These are phyloP conservation scores for Cetraspora pellucida DNA, from an alignment of 192 early-diverging fungal species.

Conservation along the genomic window DNA sequence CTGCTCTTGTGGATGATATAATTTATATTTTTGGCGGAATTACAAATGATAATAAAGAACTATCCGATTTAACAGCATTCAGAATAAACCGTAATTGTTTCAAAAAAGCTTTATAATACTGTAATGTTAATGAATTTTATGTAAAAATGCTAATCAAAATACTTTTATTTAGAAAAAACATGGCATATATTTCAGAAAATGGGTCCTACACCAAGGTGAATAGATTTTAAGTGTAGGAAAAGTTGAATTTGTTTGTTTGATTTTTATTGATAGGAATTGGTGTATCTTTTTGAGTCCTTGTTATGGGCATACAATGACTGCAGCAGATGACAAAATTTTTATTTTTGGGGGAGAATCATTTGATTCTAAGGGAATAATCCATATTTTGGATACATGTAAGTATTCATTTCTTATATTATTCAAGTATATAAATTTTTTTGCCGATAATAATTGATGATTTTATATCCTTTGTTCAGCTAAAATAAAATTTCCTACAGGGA, in stretches of 20 bases:
- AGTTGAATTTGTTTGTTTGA: too few relatives aligned
- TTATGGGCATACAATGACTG: conserved; percentile 49
- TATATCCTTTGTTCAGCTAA: conserved; percentile 41
- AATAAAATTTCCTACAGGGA: conserved; percentile 43
- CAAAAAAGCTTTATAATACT: background rate
- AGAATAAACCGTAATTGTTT: conserved; percentile 37
- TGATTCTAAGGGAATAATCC: conserved; percentile 41
- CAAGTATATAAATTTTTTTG: background rate
- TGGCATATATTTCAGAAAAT: conserved; percentile 54
- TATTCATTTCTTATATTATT: background rate
- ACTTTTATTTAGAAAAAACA: conserved; percentile 35
- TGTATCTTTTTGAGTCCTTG: conserved; percentile 34
- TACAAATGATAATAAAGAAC: conserved; percentile 34
- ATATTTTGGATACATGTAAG: conserved; percentile 55
- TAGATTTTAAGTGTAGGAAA: too few relatives aligned
- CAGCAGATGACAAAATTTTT: conserved; percentile 49
- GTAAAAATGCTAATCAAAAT: background rate
- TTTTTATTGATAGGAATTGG: too few relatives aligned
- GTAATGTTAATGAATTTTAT: background rate
- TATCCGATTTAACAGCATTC: conserved; percentile 57
- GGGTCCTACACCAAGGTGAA: conserved; percentile 39
- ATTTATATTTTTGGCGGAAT: conserved; percentile 61
- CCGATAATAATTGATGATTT: background rate
- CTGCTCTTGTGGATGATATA: conserved; percentile 47
- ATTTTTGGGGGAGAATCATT: conserved; percentile 57